phyloP scores from a whole-genome alignment of 2,329 filamentous ascomycete genomes.

The Cytospora paraplurivora region DNA sequence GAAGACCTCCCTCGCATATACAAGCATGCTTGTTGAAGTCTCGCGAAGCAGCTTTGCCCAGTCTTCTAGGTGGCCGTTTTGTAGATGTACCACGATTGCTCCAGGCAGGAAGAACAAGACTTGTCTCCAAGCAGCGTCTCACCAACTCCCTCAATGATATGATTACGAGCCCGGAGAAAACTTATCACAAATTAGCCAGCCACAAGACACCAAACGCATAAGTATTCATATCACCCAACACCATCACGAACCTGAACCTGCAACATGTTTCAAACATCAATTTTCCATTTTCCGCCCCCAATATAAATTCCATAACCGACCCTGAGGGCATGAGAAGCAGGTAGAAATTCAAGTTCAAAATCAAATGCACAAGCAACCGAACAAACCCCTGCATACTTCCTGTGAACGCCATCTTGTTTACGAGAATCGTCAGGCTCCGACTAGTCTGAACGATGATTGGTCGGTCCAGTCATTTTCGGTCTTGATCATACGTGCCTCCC shows the following conservation, averaged over 20 bases:
- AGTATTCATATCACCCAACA: neutral
- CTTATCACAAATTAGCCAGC: neutral
- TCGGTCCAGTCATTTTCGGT: neutral
- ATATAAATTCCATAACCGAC: conserved; percentile 2
- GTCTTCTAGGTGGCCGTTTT: neutral
- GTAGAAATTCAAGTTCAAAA: neutral
- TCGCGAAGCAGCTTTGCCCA: neutral
- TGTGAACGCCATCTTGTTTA: conserved; percentile 2
- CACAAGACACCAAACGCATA: neutral
- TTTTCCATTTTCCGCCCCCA: conserved; percentile 14
- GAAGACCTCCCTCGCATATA: neutral
- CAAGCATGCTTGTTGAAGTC: neutral
- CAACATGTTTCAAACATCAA: conserved; percentile 8
- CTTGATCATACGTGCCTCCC: neutral
- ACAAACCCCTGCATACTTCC: neutral
- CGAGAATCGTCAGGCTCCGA: neutral
- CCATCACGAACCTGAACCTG: conserved; percentile 2
- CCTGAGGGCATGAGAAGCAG: neutral
- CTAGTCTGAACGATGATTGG: neutral
- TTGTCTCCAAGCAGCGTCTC: neutral
- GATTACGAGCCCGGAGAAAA: neutral
- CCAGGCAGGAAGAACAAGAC: neutral
- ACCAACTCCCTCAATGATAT: neutral
- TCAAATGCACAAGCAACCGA: neutral
- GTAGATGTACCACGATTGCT: neutral